Conservation (phyloP, 805 yeast genomes). For the Tanozyma kutaoensis region DNA sequence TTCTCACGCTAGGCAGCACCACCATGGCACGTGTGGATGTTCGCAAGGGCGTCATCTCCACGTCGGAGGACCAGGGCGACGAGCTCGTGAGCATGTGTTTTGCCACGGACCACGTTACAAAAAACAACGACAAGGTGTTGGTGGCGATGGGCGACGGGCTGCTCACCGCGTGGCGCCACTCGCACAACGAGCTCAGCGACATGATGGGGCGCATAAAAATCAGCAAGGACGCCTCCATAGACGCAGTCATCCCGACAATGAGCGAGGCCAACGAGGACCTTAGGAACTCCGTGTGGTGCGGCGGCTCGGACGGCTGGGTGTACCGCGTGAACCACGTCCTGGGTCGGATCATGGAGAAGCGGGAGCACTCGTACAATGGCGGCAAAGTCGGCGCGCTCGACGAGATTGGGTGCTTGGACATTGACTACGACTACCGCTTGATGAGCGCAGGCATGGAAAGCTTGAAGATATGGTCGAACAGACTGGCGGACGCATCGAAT, state of each 20-base stretch:
- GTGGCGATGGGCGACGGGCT: conserved; percentile 91
- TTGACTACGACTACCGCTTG: conserved; percentile 70
- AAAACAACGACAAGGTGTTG: conserved; percentile 45
- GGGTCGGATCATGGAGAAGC: conserved; percentile 51
- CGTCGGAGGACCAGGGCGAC: conserved; percentile 87
- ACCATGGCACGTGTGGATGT: conserved; percentile 69
- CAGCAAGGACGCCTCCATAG: conserved; percentile 59
- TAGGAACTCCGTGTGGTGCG: conserved; percentile 54
- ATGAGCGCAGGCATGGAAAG: conserved; percentile 77
- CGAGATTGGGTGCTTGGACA: conserved; percentile 64
- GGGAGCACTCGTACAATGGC: conserved; percentile 42
- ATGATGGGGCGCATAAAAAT: conserved; percentile 69
- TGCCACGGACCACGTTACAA: conserved; percentile 34
- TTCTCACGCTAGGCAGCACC: conserved; percentile 70
- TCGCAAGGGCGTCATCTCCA: conserved; percentile 50
- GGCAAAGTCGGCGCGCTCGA: conserved; percentile 34
- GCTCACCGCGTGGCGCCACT: conserved; percentile 73
- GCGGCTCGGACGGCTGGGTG: conserved; percentile 64
- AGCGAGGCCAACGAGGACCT: conserved; percentile 34
- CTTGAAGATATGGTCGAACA: conserved; percentile 57
- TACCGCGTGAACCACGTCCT: conserved; percentile 51
- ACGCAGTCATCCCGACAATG: conserved; percentile 48
- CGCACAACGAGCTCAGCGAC: conserved; percentile 55
- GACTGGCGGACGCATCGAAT: conserved; percentile 2
- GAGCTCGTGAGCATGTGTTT: conserved; percentile 71